A percentile compares a stretch with the other conserved stretches of the same genome.
Conservation (phyloP, 2,329 filamentous ascomycete species). For the Fusarium sp. region DNA sequence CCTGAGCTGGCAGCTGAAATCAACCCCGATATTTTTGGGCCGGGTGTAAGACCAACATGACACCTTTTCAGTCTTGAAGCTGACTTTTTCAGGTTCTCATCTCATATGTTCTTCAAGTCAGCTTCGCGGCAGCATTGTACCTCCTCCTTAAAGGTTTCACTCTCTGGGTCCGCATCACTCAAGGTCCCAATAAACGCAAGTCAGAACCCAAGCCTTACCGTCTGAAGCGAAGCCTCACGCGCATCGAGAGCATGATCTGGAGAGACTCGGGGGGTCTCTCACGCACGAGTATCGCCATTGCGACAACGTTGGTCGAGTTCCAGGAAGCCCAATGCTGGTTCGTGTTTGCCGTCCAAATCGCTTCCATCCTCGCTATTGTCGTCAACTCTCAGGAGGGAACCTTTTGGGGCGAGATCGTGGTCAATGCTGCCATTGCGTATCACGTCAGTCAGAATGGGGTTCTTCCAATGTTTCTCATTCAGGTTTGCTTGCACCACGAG, state of each 20-base stretch:
- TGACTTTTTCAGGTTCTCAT: constrained; percentile 48
- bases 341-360: constrained; percentile 54
- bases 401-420: constrained; percentile 54
- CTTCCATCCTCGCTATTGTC: constrained; percentile 54
- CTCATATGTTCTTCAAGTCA: constrained; percentile 53
- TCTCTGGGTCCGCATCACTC: constrained; percentile 49
- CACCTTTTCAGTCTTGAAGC: neutral
- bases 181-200: constrained; percentile 40
- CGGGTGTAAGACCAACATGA: constrained; percentile 46
- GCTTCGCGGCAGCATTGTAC: constrained; percentile 50
- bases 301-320: constrained; percentile 55
- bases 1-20: constrained; percentile 52
- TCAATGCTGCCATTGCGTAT: constrained; percentile 53
- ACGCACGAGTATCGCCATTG: constrained; percentile 53
- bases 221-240: constrained; percentile 48
- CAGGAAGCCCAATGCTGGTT: constrained; percentile 56
- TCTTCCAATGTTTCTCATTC: constrained; percentile 52
- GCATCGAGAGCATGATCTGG: constrained; percentile 53
- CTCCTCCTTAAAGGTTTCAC: constrained; percentile 51
- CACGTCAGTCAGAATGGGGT: constrained; percentile 53
- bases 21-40: constrained; percentile 54
- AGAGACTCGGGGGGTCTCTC: constrained; percentile 51
- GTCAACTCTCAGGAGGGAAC: constrained; percentile 55
- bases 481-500: constrained; percentile 53
- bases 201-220: constrained; percentile 33